Conservation (phyloP, 768 basidiomycete species). For the Boletus edulis region DNA sequence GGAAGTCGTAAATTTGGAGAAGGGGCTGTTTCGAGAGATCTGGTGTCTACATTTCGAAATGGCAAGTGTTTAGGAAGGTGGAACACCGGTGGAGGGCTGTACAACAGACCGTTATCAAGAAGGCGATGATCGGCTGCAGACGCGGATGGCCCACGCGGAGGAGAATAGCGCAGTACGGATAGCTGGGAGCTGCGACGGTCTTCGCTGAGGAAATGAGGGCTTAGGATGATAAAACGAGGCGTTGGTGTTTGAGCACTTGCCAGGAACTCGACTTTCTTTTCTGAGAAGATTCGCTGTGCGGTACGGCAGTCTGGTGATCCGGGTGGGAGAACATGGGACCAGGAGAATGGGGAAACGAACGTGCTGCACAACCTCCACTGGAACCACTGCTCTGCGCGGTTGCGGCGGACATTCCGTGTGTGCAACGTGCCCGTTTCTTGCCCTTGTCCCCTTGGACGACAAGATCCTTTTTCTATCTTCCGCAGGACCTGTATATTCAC, state of each 20-base stretch:
- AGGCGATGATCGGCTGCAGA: slow-evolving; percentile 33
- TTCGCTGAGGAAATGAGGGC: slow-evolving; percentile 26
- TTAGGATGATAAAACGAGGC: slow-evolving; percentile 17
- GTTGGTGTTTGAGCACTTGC: slow-evolving; percentile 24
- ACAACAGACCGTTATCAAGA: slow-evolving; percentile 31
- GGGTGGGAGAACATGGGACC: slow-evolving; percentile 28
- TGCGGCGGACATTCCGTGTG: slow-evolving; percentile 15
- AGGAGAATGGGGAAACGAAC: slow-evolving; percentile 21
- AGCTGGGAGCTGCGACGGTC: slow-evolving; percentile 23
- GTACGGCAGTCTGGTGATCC: slow-evolving; percentile 30
- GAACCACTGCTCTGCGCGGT: not conserved
- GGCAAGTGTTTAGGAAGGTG: slow-evolving; percentile 28
- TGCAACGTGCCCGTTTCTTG: slow-evolving; percentile 7
- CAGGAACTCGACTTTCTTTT: slow-evolving; percentile 26
- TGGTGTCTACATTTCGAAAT: slow-evolving; percentile 30
- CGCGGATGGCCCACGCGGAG: slow-evolving; percentile 24
- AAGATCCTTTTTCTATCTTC: slow-evolving; percentile 3
- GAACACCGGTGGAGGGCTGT: slow-evolving; percentile 21
- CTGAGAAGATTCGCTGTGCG: slow-evolving; percentile 26
- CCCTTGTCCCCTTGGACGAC: not conserved
- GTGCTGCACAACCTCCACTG: slow-evolving; percentile 8
- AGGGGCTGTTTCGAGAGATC: slow-evolving; percentile 34
- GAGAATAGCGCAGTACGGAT: slow-evolving; percentile 19
- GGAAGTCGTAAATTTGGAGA: slow-evolving; percentile 33
- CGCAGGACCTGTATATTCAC: slow-evolving; percentile 5